A percentile compares a stretch with the other conserved stretches of the same genome.
These are phyloP conservation scores for Aschersonia sp. DNA, from an alignment of 2,329 filamentous ascomycete species.

Conservation along the genomic window DNA sequence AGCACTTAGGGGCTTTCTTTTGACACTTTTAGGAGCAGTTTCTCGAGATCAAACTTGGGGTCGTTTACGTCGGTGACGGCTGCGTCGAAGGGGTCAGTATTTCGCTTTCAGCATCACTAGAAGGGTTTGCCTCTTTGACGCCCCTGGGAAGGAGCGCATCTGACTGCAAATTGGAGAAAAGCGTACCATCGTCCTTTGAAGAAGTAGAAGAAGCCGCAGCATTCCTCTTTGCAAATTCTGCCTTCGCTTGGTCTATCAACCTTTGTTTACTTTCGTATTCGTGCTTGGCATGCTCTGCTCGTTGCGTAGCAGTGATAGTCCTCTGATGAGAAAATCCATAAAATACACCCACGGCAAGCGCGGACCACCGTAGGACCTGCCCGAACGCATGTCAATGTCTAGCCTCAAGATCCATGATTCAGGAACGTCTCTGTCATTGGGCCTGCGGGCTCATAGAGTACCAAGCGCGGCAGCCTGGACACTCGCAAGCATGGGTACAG, in stretches of 20 bases:
- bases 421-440: too few relatives aligned
- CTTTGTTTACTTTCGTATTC: constrained; percentile 86
- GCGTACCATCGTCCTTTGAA: constrained; percentile 18
- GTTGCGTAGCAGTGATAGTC: constrained; percentile 58
- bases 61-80: constrained; percentile 52
- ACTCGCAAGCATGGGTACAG: constrained; percentile 3
- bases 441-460: too few relatives aligned
- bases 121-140: too few relatives aligned
- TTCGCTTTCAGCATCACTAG: too few relatives aligned
- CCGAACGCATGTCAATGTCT: constrained; percentile 12
- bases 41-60: constrained; percentile 88
- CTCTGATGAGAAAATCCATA: constrained; percentile 95
- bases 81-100: constrained; percentile 6
- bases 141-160: too few relatives aligned
- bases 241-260: constrained; percentile 87
- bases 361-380: constrained; percentile 94
- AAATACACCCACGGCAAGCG: constrained; percentile 79
- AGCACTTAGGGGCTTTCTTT: constrained; percentile 33
- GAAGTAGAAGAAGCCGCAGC: constrained; percentile 29
- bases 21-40: constrained; percentile 53
- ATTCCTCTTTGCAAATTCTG: constrained; percentile 69
- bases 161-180: not conserved
- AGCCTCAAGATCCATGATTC: constrained; percentile 5
- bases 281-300: constrained; percentile 54
- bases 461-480: too few relatives aligned